phyloP scores from a whole-genome alignment of 768 basidiomycete genomes.

The Termitomyces eurrhizus region DNA sequence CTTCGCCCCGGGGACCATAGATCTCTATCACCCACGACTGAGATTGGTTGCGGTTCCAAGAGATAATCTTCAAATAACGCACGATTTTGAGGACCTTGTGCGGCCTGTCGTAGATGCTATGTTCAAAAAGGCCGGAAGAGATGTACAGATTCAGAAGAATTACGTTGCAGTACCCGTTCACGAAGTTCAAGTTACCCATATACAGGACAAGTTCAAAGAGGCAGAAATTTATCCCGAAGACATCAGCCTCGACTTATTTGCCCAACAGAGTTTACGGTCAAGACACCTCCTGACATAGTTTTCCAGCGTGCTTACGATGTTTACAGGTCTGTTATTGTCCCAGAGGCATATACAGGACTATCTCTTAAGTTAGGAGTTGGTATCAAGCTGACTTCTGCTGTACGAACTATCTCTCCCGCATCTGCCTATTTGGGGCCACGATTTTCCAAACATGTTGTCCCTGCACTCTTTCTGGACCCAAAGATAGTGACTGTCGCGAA shows the following conservation, averaged over 20 bases:
- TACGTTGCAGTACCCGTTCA: constrained; percentile 48
- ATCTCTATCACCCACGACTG: constrained; percentile 45
- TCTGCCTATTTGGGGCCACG: constrained; percentile 54
- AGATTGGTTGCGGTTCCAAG: constrained; percentile 45
- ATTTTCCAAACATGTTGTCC: constrained; percentile 51
- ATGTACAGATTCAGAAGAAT: constrained; percentile 29
- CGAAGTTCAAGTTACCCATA: constrained; percentile 49
- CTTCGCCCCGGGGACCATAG: constrained; percentile 42
- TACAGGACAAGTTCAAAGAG: constrained; percentile 46
- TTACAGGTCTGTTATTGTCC: constrained; percentile 49
- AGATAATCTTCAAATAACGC: constrained; percentile 40
- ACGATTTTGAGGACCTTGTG: constrained; percentile 43
- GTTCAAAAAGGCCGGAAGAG: constrained; percentile 31
- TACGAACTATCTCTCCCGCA: constrained; percentile 57
- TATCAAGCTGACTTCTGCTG: constrained; percentile 53
- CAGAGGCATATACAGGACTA: constrained; percentile 38
- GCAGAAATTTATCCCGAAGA: constrained; percentile 38
- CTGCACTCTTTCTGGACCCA: constrained; percentile 42
- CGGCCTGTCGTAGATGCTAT: constrained; percentile 38
- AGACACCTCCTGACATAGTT: neutral
- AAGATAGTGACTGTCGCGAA: constrained; percentile 49
- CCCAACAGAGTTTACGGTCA: constrained; percentile 54
- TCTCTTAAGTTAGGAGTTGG: constrained; percentile 54
- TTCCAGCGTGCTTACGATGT: neutral
- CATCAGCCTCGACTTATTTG: constrained; percentile 39